These are phyloP conservation scores for Trematosphaeria pertusa DNA, from an alignment of 2,329 filamentous ascomycete genomes.

Conservation along the genomic window DNA sequence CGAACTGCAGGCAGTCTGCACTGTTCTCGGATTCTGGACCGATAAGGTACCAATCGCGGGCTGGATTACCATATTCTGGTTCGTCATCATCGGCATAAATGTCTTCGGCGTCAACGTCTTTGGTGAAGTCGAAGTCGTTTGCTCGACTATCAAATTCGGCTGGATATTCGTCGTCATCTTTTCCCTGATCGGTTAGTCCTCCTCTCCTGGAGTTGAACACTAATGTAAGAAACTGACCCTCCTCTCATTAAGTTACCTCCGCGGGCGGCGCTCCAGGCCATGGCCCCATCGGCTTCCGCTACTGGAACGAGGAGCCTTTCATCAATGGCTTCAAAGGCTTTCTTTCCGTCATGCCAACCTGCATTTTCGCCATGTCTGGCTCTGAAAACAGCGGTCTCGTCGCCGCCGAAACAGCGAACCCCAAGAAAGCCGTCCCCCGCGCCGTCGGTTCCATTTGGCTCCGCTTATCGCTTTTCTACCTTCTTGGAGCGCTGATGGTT, in stretches of 20 bases:
- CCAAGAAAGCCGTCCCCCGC: constrained; percentile 51
- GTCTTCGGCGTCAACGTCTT: constrained; percentile 54
- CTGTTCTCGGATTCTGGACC: constrained; percentile 56
- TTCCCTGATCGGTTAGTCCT: constrained; percentile 44
- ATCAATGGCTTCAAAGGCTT: constrained; percentile 56
- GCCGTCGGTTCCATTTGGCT: constrained; percentile 57
- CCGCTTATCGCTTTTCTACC: constrained; percentile 55
- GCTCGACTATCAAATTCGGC: constrained; percentile 55
- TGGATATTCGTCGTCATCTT: constrained; percentile 60
- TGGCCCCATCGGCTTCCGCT: constrained; percentile 52
- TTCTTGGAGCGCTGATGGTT: constrained; percentile 54
- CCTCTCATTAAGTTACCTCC: constrained; percentile 52
- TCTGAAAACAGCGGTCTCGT: constrained; percentile 54
- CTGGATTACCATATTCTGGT: constrained; percentile 55
- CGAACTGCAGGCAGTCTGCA: constrained; percentile 46
- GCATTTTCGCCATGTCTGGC: constrained; percentile 51
- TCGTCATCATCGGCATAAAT: constrained; percentile 50
- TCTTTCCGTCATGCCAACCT: constrained; percentile 46
- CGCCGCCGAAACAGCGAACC: constrained; percentile 54
- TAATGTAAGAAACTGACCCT: neutral
- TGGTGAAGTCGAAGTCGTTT: constrained; percentile 55
- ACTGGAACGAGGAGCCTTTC: constrained; percentile 54
- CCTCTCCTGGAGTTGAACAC: no score
- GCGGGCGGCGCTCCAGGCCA: constrained; percentile 53
- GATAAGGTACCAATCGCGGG: constrained; percentile 51